A percentile compares a stretch with the other conserved stretches of the same genome.
Conservation (phyloP, 306 rosid species). For the Trichosanthes truncata region DNA sequence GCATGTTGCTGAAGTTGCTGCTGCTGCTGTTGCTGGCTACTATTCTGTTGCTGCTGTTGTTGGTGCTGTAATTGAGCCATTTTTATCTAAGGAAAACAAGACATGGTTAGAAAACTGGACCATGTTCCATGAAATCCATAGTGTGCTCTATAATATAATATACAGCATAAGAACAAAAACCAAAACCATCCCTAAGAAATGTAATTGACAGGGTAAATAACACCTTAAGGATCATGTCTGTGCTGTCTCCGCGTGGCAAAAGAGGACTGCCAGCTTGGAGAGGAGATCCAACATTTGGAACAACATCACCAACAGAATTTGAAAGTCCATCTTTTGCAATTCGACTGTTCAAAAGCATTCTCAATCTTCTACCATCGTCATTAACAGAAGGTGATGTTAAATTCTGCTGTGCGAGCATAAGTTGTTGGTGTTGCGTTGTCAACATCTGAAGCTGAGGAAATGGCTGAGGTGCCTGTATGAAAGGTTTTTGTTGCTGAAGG, state of each 20-base stretch:
- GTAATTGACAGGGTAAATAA: constrained; percentile 10
- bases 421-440: constrained; percentile 90
- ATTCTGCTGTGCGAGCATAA: constrained; percentile 89
- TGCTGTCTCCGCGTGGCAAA: constrained; percentile 68
- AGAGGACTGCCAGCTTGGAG: constrained; percentile 70
- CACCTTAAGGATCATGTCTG: constrained; percentile 81
- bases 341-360: constrained; percentile 77
- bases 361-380: constrained; percentile 74
- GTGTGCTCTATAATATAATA: background rate
- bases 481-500: constrained; percentile 89
- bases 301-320: constrained; percentile 72
- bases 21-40: constrained; percentile 46
- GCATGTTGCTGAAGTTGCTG: constrained; percentile 78
- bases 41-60: constrained; percentile 47
- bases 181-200: background rate
- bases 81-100: constrained; percentile 41
- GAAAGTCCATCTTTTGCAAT: constrained; percentile 66
- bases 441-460: constrained; percentile 95
- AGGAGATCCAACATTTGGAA: constrained; percentile 74
- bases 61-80: constrained; percentile 86
- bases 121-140: background rate
- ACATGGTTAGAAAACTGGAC: constrained; percentile 15
- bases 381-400: constrained; percentile 70
- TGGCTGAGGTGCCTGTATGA: constrained; percentile 76
- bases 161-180: background rate